Conservation (phyloP, 345 rosid genomes). For the Bruguiera parviflora region DNA sequence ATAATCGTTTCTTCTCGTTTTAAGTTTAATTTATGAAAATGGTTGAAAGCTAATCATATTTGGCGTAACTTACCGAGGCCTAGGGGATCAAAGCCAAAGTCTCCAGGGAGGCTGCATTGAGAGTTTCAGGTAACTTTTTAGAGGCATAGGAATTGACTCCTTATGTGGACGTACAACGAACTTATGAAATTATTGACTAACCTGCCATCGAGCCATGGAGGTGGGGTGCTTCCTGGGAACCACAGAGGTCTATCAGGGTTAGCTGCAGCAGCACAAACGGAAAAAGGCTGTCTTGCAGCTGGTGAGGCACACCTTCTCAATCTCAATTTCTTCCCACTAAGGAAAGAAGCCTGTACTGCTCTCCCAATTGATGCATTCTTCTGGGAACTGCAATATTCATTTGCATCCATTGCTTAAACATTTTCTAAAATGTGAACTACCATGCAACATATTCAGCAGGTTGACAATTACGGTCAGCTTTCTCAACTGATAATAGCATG, state of each 20-base stretch:
- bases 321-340: conserved; percentile 67
- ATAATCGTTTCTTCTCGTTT: not conserved
- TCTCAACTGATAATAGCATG: no score
- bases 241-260: conserved; percentile 88
- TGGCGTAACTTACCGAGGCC: conserved; percentile 63
- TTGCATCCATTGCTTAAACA: not conserved
- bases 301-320: conserved; percentile 34
- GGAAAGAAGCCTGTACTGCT: conserved; percentile 55
- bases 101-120: conserved; percentile 80
- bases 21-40: not conserved
- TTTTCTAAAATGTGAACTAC: no score
- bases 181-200: not conserved
- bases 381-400: conserved; percentile 43
- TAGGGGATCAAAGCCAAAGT: conserved; percentile 94
- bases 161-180: not conserved
- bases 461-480: no score
- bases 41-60: not conserved
- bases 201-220: conserved; percentile 97
- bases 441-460: no score
- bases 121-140: not conserved
- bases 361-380: conserved; percentile 45
- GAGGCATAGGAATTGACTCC: not conserved
- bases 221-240: conserved; percentile 99
- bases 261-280: conserved; percentile 51
- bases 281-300: conserved; percentile 31